Percentiles rank a stretch among this genome's conserved stretches.
Evolutionary conservation across 2,329 filamentous ascomycete genomes (phyloP).

Genomic region (Curvularia sp.): DNA sequence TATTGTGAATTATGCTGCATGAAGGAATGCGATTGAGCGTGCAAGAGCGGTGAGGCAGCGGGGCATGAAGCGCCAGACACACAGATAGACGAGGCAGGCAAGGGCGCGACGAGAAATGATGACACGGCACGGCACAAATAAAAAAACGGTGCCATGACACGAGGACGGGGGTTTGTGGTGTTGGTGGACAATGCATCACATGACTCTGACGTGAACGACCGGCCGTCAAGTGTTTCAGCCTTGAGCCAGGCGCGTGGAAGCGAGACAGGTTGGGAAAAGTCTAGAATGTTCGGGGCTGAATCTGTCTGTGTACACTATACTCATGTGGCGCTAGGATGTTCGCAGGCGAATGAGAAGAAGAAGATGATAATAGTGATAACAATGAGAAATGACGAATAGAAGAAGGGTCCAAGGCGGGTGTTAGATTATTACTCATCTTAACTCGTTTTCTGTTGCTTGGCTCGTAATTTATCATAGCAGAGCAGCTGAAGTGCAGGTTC

Average conservation of each 20-base stretch:
- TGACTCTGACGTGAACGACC: background rate
- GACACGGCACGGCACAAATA: slow-evolving; percentile 1
- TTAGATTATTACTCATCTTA: too few species aligned
- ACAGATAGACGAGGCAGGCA: background rate
- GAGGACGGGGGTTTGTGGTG: background rate
- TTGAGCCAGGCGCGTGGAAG: background rate
- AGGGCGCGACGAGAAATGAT: background rate
- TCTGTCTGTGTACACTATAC: too few species aligned
- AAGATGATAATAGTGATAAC: too few species aligned
- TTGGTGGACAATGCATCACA: background rate
- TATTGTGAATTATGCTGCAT: background rate
- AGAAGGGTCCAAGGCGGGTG: too few species aligned
- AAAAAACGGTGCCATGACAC: too few species aligned
- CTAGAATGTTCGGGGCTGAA: background rate
- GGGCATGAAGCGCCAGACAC: too few species aligned
- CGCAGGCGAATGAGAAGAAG: background rate
- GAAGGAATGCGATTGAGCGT: background rate
- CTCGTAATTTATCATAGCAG: background rate
- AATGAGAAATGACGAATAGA: too few species aligned
- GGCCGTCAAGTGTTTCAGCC: background rate
- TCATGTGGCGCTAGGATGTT: background rate
- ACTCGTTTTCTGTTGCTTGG: background rate
- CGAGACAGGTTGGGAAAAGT: background rate
- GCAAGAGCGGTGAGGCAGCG: background rate
- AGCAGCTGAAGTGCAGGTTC: background rate